Evolutionary conservation across 768 basidiomycete genomes (phyloP), one percentile per base, ranked within the genome.

Genomic region (Amylocystis lapponica): DNA sequence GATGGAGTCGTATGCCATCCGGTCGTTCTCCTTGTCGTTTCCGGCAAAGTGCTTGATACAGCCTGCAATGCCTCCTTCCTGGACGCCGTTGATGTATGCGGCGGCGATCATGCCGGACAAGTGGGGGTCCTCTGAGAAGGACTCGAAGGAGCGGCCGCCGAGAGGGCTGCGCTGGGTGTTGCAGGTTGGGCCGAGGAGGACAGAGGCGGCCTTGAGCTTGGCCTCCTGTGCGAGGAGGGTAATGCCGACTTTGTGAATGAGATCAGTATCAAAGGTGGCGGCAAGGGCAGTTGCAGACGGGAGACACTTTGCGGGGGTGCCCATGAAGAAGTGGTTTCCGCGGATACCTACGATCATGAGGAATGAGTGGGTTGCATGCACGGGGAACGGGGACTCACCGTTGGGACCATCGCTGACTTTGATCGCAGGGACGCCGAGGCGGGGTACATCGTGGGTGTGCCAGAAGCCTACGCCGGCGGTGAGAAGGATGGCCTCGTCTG

Each of bases 401-500:
- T 88, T 89, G 1, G 86, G 86, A 2, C 87, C 86, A 67, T 87
- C 85, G 65, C 80, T 83, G 55, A 85, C 79, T 68, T 87, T 86
- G 57, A 88, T 66, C 9, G 81, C 75, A 27, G 86, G 87, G 41
- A 90, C 66, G 2, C 81, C 79, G 2, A 87, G 67, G 7, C 85
- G 68, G 16, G 81, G 74, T 20, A 89, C 63, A 16, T 65, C 66
- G 41, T 79, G 75, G 0, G 86, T 87, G 52, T 83, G 76, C 87
- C 86, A 88, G 56, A 83, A 83, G 13, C 85, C 84, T 16, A 81
- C 81, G 14, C 85, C 86, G 2, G 81, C 82, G 5, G 75, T 83
- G 20, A 90, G 68, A 31, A 70, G 64, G 53, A 88, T 85, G 0
- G 84, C 80, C 55, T 89, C 87, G 27, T 86, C 85, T 0, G 74